Base-by-base conservation (phyloP, 306 rosid species). In the Medicago ruthenica region DNA sequence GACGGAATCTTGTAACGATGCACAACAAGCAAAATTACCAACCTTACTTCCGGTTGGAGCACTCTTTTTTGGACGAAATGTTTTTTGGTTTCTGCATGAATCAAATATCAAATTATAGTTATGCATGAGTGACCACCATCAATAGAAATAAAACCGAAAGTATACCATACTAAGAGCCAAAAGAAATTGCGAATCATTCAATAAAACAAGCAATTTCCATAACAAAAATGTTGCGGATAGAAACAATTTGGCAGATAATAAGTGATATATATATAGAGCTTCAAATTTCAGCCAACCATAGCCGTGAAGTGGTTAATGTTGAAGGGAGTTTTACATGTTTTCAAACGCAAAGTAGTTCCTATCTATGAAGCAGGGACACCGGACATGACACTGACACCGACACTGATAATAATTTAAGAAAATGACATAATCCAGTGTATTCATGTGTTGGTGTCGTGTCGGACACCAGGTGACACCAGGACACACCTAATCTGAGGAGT, bases 11-110 rank as follows among this genome's bases (percentile, higher is more conserved):
- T 39, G 53, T 7, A 53, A 68, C 9, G 47, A 50, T 8, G 27
- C 39, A 61, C 20, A 11, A 18, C 10, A 67, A 64, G 64, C 39
- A 24, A 57, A 50, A 61, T 44, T 11, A 75, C 86, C 65, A 48
- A 88, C 97, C 97, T 90, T 92, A 58, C 86, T 92, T 74, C 97
- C 96, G 1, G 97, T 84, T 18, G 90, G 93, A 71, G 97, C 91
- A 62, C 89, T 92, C 90, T 90, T 92, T 71, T 92, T 85, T 12
- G 96, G 96, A 75, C 96, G 89, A 74, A 92, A 90, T 17, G 97
- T 92, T 83, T 88, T 92, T 70, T 89, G 90, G 88, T 90, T 90
- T 83, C 96, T 92, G 85, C 81, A 79, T 39, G 21, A 48, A 63
- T 76, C 60, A 75, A 83, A 81, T 42, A 63, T 78, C 64, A 69